A percentile compares a stretch with the other conserved stretches of the same genome.
These are phyloP conservation scores for Arthrobotrys conoides DNA, from an alignment of 2,329 filamentous ascomycete species.

Conservation along the genomic window DNA sequence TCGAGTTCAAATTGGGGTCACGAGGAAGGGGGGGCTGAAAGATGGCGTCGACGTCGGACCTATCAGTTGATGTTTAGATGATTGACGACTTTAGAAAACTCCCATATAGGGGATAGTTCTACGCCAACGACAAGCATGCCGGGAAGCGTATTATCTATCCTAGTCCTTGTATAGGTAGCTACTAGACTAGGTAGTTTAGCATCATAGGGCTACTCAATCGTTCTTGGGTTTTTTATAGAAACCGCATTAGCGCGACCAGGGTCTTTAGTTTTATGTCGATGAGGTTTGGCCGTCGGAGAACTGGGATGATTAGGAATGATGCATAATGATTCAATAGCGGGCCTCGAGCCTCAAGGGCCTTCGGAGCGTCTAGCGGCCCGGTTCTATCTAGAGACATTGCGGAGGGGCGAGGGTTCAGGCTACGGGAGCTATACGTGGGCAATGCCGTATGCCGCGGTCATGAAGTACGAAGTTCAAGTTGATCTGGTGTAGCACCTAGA, in stretches of 20 bases:
- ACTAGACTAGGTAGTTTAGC: no score
- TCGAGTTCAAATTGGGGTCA: background rate
- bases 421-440: background rate
- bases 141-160: constrained; percentile 11
- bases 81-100: background rate
- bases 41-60: constrained; percentile 2
- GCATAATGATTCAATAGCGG: background rate
- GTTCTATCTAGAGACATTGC: constrained; percentile 1
- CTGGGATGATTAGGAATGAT: background rate
- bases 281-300: background rate
- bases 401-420: background rate
- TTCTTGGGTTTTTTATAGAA: constrained; percentile 16
- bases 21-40: constrained; percentile 2
- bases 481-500: background rate
- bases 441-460: background rate
- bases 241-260: background rate
- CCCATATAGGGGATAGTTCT: background rate
- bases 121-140: background rate
- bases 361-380: background rate
- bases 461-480: background rate
- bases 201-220: constrained; percentile 16
- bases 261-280: background rate
- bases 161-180: constrained; percentile 4
- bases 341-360: background rate
- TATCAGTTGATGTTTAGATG: background rate